These are phyloP conservation scores for Hyaloscypha variabilis DNA, from an alignment of 495 filamentous ascomycete species.

Conservation along the genomic window DNA sequence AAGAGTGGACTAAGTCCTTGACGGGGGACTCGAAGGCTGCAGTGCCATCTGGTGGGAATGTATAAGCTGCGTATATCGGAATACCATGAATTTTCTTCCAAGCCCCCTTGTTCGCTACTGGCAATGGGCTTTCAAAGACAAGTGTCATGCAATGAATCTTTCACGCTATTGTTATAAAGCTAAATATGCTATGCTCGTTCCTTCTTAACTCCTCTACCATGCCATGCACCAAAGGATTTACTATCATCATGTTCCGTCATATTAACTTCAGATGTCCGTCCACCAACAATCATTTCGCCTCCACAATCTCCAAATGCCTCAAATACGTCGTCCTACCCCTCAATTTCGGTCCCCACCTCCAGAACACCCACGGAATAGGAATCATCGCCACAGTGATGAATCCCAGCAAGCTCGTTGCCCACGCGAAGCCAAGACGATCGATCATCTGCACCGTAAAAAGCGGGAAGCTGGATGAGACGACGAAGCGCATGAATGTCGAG, in stretches of 20 bases:
- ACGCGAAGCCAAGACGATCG: constrained; percentile 49
- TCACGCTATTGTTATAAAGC: too few relatives aligned
- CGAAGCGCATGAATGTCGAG: constrained; percentile 64
- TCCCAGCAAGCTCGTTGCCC: constrained; percentile 60
- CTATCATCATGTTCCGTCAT: too few relatives aligned
- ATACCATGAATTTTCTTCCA: not conserved
- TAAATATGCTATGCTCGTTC: too few relatives aligned
- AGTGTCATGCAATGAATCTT: too few relatives aligned
- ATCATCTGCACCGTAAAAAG: constrained; percentile 56
- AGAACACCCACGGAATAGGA: constrained; percentile 47
- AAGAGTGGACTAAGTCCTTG: not conserved
- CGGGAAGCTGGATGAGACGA: constrained; percentile 63
- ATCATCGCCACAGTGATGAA: constrained; percentile 59
- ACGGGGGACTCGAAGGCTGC: not conserved
- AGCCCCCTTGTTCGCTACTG: not conserved
- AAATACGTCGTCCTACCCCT: constrained; percentile 12
- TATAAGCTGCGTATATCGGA: not conserved
- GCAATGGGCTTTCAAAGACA: not conserved
- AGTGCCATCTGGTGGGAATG: not conserved
- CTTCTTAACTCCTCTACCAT: too few relatives aligned
- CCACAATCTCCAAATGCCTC: not conserved
- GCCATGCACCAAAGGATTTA: too few relatives aligned
- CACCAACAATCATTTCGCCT: too few relatives aligned
- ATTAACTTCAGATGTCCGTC: too few relatives aligned
- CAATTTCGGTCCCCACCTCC: constrained; percentile 11